These are phyloP conservation scores for Suhomyces wounanorum DNA, from an alignment of 1,139 yeast species.

Conservation along the genomic window DNA sequence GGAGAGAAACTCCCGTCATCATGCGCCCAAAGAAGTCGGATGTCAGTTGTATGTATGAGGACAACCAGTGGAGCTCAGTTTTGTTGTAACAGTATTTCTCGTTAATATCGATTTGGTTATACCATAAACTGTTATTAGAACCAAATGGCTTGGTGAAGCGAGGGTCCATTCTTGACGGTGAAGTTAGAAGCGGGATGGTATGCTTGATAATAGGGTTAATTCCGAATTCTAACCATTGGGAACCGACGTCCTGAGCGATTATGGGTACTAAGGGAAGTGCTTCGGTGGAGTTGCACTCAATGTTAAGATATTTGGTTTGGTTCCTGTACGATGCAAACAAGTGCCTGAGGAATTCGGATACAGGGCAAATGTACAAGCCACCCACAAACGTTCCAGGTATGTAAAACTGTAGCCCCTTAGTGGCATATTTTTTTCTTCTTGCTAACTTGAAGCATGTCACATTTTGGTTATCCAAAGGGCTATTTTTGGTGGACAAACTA, in stretches of 20 bases:
- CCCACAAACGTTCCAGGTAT: conserved; percentile 67
- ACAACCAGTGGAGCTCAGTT: conserved; percentile 27
- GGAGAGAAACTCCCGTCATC: not conserved
- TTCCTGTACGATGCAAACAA: conserved; percentile 6
- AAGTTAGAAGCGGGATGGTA: conserved; percentile 59
- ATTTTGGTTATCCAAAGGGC: not conserved
- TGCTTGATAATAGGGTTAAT: conserved; percentile 37
- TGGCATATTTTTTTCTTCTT: conserved; percentile 59
- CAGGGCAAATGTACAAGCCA: conserved; percentile 58
- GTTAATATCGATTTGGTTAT: conserved; percentile 46
- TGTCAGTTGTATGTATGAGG: not conserved
- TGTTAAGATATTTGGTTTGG: conserved; percentile 17
- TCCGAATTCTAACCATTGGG: conserved; percentile 46
- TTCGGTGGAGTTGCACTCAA: conserved; percentile 36
- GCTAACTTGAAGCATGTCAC: conserved; percentile 62
- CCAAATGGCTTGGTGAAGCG: conserved; percentile 36
- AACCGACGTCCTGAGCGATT: conserved; percentile 56
- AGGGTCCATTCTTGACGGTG: conserved; percentile 47
- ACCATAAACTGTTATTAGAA: conserved; percentile 37
- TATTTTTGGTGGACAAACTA: not conserved
- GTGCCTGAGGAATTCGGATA: conserved; percentile 15
- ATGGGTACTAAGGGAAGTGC: conserved; percentile 59
- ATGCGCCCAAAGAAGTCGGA: not conserved
- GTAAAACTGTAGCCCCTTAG: conserved; percentile 49
- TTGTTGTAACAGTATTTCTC: conserved; percentile 50